These are phyloP conservation scores for Gloeopeniophorella convolvens DNA, from an alignment of 768 basidiomycete species.

Conservation along the genomic window DNA sequence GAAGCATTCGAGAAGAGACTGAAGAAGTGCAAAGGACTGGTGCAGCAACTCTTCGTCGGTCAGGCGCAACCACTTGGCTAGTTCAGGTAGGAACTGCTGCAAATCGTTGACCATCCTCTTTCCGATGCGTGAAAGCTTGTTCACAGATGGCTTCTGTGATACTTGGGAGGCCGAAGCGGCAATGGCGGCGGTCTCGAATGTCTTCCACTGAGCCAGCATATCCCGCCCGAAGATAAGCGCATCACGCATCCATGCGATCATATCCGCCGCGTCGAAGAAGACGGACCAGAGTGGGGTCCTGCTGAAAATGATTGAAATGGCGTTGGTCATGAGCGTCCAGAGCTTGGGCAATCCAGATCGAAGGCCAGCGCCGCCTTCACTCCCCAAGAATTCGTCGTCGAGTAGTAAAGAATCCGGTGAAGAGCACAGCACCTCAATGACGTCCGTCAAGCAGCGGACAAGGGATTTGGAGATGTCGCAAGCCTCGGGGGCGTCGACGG, in stretches of 20 bases:
- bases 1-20: constrained; percentile 74
- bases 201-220: constrained; percentile 71
- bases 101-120: constrained; percentile 72
- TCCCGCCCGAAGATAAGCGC: constrained; percentile 90
- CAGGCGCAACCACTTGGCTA: constrained; percentile 83
- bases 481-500: constrained; percentile 69
- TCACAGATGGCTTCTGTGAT: constrained; percentile 22
- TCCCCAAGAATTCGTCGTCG: constrained; percentile 42
- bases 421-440: constrained; percentile 82
- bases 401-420: constrained; percentile 65
- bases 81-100: constrained; percentile 70
- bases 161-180: constrained; percentile 27
- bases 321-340: constrained; percentile 78
- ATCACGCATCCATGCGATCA: constrained; percentile 98
- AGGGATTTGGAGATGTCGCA: constrained; percentile 84
- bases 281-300: constrained; percentile 78
- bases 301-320: constrained; percentile 79
- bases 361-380: constrained; percentile 38
- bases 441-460: constrained; percentile 88
- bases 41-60: constrained; percentile 90
- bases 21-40: constrained; percentile 79
- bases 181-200: constrained; percentile 66
- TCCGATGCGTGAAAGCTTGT: constrained; percentile 52
- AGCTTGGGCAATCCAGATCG: constrained; percentile 55
- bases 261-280: constrained; percentile 72